These are phyloP conservation scores for Ascochyta pisi DNA, from an alignment of 2,329 filamentous ascomycete species.

Conservation along the genomic window DNA sequence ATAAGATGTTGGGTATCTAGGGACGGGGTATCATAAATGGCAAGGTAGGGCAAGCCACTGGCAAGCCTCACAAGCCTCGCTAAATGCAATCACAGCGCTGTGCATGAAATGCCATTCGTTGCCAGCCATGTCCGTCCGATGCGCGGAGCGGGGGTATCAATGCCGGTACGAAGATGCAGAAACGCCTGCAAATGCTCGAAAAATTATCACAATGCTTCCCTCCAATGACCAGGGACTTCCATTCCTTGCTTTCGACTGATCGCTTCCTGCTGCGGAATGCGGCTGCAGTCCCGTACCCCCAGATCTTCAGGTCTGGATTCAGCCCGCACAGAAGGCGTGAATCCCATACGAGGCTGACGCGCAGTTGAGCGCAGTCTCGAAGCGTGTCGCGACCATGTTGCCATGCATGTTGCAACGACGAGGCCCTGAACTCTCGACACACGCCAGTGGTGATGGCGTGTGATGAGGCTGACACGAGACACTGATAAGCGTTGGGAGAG, in stretches of 20 bases:
- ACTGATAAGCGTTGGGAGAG: background rate
- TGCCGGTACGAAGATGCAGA: conserved; percentile 18
- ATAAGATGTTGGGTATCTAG: conserved; percentile 31
- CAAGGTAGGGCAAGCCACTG: conserved; percentile 32
- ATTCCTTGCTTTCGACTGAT: conserved; percentile 2
- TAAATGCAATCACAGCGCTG: conserved; percentile 31
- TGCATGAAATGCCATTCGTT: conserved; percentile 29
- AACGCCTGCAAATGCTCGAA: conserved; percentile 28
- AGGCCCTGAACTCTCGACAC: conserved; percentile 4
- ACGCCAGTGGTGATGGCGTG: conserved; percentile 5
- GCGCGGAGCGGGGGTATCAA: conserved; percentile 35
- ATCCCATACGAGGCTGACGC: conserved; percentile 8
- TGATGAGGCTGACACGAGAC: conserved; percentile 19
- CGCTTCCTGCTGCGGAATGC: conserved; percentile 3
- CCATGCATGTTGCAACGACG: conserved; percentile 9
- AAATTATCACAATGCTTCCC: conserved; percentile 22
- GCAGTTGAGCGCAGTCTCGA: conserved; percentile 9
- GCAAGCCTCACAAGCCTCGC: conserved; percentile 30
- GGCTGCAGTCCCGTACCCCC: conserved; percentile 1
- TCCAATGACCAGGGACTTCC: conserved; percentile 20
- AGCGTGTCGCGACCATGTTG: conserved; percentile 8
- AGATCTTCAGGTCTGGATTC: conserved; percentile 15
- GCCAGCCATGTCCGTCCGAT: conserved; percentile 26
- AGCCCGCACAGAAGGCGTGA: background rate
- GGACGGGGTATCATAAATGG: conserved; percentile 43